Base-by-base conservation (phyloP, 768 basidiomycete genomes). In the Tubosaeta sp. region DNA sequence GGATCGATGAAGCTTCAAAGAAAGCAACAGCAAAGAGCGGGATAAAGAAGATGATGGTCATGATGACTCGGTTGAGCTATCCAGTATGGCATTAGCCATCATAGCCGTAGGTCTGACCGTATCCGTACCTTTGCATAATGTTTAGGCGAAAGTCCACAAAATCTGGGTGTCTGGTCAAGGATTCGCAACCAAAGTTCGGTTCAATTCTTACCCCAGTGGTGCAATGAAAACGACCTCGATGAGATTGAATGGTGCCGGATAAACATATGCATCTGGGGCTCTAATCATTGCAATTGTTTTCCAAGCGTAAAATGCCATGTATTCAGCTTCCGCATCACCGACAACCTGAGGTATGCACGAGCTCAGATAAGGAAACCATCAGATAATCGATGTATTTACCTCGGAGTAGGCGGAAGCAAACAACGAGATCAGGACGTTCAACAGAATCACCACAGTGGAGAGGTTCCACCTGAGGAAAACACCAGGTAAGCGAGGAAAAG, bases 391-490 rank as follows among this genome's bases (percentile, higher is more conserved):
- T 3, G 25, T n/a, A 72, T 79, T 66, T 50, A 90, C 91, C 60
- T 94, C 93, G 11, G 85, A 82, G 62, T 95, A 95, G 1, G 93
- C 92, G 46, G 92, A 91, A 16, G 93, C 85, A 67, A 97, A 97
- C 60, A 97, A 72, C n/a, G 94, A 97, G 60, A 97, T 93, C 63
- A 97, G 77, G 64, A 97, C 84, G 65, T 97, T 97, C 66, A 97
- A 80, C 46, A 97, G 77, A 49, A 97, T 81, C 46, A 97, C 79
- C 16, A 83, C 87, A 3, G 90, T 86, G 19, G 84, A 79, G 49
- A 91, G 79, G 70, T 86, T 92, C 92, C 91, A 95, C 41, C 86
- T 87, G 43, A 43, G 45, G 12, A 32, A 31, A 43, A 43, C 32
- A 25, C 19, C 46, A 46, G 14, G 27, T 46, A 35, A 53, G 45